phyloP scores from a whole-genome alignment of 495 filamentous ascomycete species.

The Penicillium roqueforti region DNA sequence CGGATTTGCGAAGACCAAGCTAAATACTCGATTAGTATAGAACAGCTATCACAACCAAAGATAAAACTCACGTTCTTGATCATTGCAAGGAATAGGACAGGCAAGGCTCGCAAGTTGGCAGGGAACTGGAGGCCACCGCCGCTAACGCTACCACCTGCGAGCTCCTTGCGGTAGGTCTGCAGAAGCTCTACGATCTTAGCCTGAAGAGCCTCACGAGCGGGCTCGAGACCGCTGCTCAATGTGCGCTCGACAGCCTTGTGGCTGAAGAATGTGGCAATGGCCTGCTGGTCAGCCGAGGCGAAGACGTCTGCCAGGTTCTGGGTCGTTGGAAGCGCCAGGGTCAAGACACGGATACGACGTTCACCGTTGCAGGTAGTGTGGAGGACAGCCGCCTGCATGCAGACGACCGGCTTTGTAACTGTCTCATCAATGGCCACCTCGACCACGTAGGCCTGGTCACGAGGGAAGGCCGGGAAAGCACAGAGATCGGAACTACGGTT shows the following conservation, averaged over 20 bases:
- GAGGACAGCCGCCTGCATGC: slow-evolving; percentile 92
- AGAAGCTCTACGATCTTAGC: slow-evolving; percentile 88
- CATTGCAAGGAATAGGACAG: slow-evolving; percentile 84
- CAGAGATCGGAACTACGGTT: slow-evolving; percentile 95
- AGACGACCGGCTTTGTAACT: slow-evolving; percentile 87
- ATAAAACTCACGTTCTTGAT: slow-evolving; percentile 76
- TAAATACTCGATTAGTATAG: slow-evolving; percentile 30
- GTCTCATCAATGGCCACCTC: slow-evolving; percentile 97
- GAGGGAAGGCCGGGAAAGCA: slow-evolving; percentile 94
- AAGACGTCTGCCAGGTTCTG: slow-evolving; percentile 86
- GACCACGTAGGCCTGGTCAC: slow-evolving; percentile 97
- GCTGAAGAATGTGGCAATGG: slow-evolving; percentile 89
- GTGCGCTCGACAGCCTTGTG: slow-evolving; percentile 96
- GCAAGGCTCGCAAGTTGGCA: slow-evolving; percentile 80
- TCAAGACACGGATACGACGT: slow-evolving; percentile 89
- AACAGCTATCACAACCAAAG: neutral
- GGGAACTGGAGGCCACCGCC: slow-evolving; percentile 91
- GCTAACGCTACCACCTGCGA: slow-evolving; percentile 92
- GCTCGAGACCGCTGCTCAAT: slow-evolving; percentile 79
- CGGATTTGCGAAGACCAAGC: slow-evolving; percentile 90
- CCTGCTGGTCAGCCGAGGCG: slow-evolving; percentile 89
- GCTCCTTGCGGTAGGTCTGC: slow-evolving; percentile 93
- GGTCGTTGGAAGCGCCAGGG: slow-evolving; percentile 87
- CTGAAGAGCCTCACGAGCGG: slow-evolving; percentile 84
- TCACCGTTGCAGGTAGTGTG: slow-evolving; percentile 98